These are phyloP conservation scores for Russula griseocarnosa DNA, from an alignment of 768 basidiomycete genomes.

Conservation along the genomic window DNA sequence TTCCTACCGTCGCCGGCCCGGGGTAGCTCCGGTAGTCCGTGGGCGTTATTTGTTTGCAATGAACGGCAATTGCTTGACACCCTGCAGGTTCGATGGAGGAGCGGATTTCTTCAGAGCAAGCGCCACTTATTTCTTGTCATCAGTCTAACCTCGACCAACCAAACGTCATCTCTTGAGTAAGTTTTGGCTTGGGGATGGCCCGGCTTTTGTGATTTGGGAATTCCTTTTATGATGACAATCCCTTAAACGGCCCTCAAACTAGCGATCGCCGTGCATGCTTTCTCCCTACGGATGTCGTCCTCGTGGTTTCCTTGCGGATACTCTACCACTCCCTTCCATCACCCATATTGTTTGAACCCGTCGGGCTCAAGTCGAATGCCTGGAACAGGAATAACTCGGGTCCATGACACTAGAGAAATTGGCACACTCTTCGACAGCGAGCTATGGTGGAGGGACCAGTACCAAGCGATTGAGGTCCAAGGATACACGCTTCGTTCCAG, in stretches of 20 bases:
- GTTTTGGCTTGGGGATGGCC: no score
- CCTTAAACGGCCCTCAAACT: no score
- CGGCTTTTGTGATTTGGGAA: no score
- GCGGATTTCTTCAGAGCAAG: no score
- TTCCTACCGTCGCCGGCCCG: no score
- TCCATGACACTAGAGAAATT: neutral
- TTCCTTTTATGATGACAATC: neutral
- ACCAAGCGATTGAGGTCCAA: conserved; percentile 9
- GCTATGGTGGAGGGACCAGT: conserved; percentile 15
- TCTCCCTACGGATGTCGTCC: neutral
- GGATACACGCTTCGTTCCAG: conserved; percentile 17
- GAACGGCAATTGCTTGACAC: neutral
- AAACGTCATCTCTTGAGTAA: neutral
- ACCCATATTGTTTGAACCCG: neutral
- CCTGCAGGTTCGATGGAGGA: no score
- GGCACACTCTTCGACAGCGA: conserved; percentile 17
- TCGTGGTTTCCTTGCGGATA: neutral
- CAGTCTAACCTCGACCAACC: no score
- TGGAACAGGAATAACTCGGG: neutral
- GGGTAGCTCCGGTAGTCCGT: no score
- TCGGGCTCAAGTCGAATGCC: neutral
- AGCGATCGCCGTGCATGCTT: neutral
- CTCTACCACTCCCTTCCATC: neutral
- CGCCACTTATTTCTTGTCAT: no score
- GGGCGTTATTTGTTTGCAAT: neutral